Evolutionary conservation across 169 alveolate species (phyloP), one percentile per base, ranked within the genome.

Genomic region (Ichthyophthirius multifiliis): DNA sequence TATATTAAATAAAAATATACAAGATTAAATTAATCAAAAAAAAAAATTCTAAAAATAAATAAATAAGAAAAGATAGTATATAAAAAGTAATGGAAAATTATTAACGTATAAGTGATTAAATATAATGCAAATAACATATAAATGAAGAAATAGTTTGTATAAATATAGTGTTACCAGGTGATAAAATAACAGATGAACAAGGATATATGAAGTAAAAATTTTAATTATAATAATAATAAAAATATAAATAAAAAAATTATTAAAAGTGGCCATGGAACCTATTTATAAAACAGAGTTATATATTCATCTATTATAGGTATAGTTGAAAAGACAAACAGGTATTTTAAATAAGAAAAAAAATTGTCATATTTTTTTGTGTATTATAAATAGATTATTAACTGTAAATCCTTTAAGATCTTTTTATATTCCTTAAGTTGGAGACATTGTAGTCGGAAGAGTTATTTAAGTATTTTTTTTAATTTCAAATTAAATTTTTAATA

Each of bases 401-500:
- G 77, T 67, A 3, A n/a, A 41, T n/a, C 77, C 77, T 16, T 18
- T 67, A 1, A 67, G 41, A 23, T 13, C 55, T 4, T 34, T 37
- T 20, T 67, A 67, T 41, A 67, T 32, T 67, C 77, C 77, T 37
- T 67, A 67, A 37, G 77, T 67, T 18, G 77, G 77, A 67, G 77
- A 67, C 41, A 67, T 67, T 67, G 62, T 67, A 18, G 77, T 67
- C n/a, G 77, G 77, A 13, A 67, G 77, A 41, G 77, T 67, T 18
- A 67, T 41, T 23, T 47, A 67, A 39, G 77, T 67, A 67, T 12
- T 37, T 34, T 16, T 0, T 41, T 67, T 23, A 39, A 4, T 4
- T 3, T 39, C 16, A 10, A 16, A 3, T 1, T 3, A 41, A 0
- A 37, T 18, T 37, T 20, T 16, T 1, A n/a, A 67, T n/a, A 35